These are phyloP conservation scores for Pinus albicaulis DNA, from an alignment of 75 land plant genomes.

Conservation along the genomic window DNA sequence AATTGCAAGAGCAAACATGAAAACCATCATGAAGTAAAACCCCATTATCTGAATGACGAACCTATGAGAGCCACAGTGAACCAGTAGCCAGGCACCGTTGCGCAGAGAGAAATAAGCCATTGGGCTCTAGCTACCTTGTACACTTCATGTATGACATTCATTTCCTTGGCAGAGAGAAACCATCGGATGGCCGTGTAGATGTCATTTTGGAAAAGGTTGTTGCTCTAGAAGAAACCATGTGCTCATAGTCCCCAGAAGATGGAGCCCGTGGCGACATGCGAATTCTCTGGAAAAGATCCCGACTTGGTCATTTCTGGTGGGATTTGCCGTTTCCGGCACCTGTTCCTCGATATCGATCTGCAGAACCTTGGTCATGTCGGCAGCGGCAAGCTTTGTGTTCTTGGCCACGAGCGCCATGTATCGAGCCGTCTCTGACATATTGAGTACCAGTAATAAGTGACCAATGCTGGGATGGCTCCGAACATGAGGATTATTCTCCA, in stretches of 20 bases:
- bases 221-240: conserved; percentile 59
- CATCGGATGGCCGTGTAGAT: conserved; percentile 42
- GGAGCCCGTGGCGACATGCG: conserved; percentile 25
- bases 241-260: conserved; percentile 15
- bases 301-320: neutral
- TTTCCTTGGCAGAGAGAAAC: conserved; percentile 18
- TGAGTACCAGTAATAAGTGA: too few species aligned
- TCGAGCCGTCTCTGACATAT: too few species aligned
- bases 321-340: neutral
- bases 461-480: too few species aligned
- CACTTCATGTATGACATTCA: conserved; percentile 50
- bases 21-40: conserved; percentile 28
- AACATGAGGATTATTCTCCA: too few species aligned
- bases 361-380: too few species aligned
- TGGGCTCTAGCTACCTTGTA: too few species aligned
- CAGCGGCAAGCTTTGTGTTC: too few species aligned
- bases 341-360: conserved; percentile 23
- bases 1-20: too few species aligned
- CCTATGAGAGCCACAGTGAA: too few species aligned
- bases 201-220: conserved; percentile 53
- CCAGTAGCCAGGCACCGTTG: too few species aligned
- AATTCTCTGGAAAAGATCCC: conserved; percentile 15
- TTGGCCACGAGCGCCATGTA: too few species aligned
- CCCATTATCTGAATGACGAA: conserved; percentile 24
- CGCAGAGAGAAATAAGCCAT: too few species aligned